Evolutionary conservation across 1,139 yeast genomes (phyloP), one percentile per base, ranked within the genome.

Genomic region (Blastobotrys elegans): DNA sequence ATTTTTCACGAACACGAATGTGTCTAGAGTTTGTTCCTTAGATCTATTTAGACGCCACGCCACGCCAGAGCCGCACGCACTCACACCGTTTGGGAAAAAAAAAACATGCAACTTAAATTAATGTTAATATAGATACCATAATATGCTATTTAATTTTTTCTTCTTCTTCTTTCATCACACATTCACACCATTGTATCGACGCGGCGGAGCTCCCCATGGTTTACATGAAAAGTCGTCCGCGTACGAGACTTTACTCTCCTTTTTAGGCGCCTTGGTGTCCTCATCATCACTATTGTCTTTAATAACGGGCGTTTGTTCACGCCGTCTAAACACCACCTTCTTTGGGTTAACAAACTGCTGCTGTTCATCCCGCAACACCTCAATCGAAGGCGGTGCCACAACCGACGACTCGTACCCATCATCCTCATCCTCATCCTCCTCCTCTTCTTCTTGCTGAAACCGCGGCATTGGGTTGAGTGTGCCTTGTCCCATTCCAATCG

Each of bases 171-270:
- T n/a, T n/a, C n/a, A n/a, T n/a, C n/a, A 58, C 4, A 55, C 55
- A 36, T 56, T 55, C 14, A 60, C 56, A 3, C 64, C 64, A 31
- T 59, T 51, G 48, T 61, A 61, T 30, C 64, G 44, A n/a, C 55
- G 52, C 11, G 64, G 64, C 27, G 65, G 65, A 6, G 63, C 58
- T 3, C 65, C 65, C 46, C 61, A 61, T 4, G 65, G 65, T 48
- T 61, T 61, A 49, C 61, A 59, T 16, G 64, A 50, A 44, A 51
- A 56, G 5, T 56, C 56, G 46, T 61, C 65, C 17, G 50, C 56
- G 43, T 58, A 61, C 11, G 40, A 24, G 2, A 24, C 29, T 14
- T 13, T 30, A 2, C 11, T 2, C 17, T 37, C 40, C 29, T 37
- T 37, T 24, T 26, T 22, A 3, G 40, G 30, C n/a, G 51, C 38